These are phyloP conservation scores for Globisporangium carolinianum DNA, from an alignment of 352 stramenopile genomes.

Conservation along the genomic window DNA sequence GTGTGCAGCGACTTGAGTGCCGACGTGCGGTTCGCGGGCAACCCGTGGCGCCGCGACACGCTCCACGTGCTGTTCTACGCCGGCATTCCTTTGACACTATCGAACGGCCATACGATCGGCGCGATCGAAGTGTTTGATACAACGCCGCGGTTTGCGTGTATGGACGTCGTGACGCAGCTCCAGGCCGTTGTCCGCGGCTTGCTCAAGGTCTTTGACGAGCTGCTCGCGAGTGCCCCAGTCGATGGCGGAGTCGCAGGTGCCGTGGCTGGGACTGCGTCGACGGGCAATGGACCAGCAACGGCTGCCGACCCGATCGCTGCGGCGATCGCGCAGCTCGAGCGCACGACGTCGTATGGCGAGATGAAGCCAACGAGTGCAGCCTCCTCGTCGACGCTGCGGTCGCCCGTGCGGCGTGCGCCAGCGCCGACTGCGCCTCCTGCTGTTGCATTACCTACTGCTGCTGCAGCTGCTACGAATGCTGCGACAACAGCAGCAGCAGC, in stretches of 20 bases:
- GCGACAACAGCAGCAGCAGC: no score
- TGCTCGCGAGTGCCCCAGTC: conserved; percentile 30
- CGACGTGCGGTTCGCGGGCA: conserved; percentile 63
- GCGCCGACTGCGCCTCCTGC: conserved; percentile 11
- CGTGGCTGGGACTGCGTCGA: background rate
- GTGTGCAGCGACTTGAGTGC: conserved; percentile 56
- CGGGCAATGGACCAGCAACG: conserved; percentile 8
- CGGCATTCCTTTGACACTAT: conserved; percentile 68
- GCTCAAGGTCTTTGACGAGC: conserved; percentile 69
- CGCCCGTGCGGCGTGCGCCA: conserved; percentile 10
- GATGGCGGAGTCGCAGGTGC: background rate
- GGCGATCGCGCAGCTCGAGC: conserved; percentile 13
- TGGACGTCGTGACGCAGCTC: conserved; percentile 56
- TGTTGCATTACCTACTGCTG: no score
- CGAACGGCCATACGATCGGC: conserved; percentile 62
- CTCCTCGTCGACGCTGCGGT: background rate
- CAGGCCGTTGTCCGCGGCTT: conserved; percentile 68
- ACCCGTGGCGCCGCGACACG: conserved; percentile 44
- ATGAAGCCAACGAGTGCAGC: conserved; percentile 8
- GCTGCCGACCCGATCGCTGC: conserved; percentile 10
- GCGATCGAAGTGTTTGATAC: conserved; percentile 64
- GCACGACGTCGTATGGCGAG: conserved; percentile 19
- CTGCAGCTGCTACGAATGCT: no score
- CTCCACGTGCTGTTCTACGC: conserved; percentile 64
- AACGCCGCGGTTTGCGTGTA: conserved; percentile 44